Conservation (phyloP, 495 filamentous ascomycete species). For the Penicillium soppii region DNA sequence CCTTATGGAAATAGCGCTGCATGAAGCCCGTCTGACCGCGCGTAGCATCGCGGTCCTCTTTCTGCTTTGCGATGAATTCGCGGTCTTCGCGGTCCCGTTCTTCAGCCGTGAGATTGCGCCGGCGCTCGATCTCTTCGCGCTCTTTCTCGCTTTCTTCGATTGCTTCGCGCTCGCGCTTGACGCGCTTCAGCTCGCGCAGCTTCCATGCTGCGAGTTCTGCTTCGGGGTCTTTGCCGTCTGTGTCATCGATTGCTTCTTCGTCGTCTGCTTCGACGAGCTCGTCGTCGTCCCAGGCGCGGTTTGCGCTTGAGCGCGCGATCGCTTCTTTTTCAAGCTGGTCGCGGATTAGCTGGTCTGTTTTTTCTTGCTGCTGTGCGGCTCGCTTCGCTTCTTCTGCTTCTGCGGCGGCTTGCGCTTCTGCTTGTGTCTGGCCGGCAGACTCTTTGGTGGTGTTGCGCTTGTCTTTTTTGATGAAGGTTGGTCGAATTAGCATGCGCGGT, state of each 20-base stretch:
- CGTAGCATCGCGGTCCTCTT: slow-evolving; percentile 76
- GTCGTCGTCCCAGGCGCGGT: slow-evolving; percentile 86
- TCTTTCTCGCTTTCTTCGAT: slow-evolving; percentile 85
- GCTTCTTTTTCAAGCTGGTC: slow-evolving; percentile 81
- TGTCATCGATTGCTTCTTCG: slow-evolving; percentile 74
- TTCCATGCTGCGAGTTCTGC: slow-evolving; percentile 94
- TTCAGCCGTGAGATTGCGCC: slow-evolving; percentile 81
- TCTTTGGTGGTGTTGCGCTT: slow-evolving; percentile 51
- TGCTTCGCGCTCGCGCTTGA: slow-evolving; percentile 79
- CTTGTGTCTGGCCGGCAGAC: slow-evolving; percentile 13
- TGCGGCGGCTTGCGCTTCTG: slow-evolving; percentile 38
- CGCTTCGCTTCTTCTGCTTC: slow-evolving; percentile 60
- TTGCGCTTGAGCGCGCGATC: slow-evolving; percentile 70
- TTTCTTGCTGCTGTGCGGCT: slow-evolving; percentile 55
- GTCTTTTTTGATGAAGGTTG: slow-evolving; percentile 88
- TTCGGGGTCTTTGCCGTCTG: slow-evolving; percentile 81
- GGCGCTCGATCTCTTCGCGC: slow-evolving; percentile 83
- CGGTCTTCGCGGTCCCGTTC: slow-evolving; percentile 86
- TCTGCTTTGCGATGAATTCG: slow-evolving; percentile 72
- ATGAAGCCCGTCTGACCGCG: slow-evolving; percentile 86
- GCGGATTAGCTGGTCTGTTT: slow-evolving; percentile 76
- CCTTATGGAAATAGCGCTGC: slow-evolving; percentile 97
- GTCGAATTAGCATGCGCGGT: slow-evolving; percentile 73
- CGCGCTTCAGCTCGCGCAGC: slow-evolving; percentile 81
- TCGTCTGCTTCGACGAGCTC: slow-evolving; percentile 61